Base-by-base conservation (phyloP, 345 rosid genomes). In the Eucalyptus victrix region DNA sequence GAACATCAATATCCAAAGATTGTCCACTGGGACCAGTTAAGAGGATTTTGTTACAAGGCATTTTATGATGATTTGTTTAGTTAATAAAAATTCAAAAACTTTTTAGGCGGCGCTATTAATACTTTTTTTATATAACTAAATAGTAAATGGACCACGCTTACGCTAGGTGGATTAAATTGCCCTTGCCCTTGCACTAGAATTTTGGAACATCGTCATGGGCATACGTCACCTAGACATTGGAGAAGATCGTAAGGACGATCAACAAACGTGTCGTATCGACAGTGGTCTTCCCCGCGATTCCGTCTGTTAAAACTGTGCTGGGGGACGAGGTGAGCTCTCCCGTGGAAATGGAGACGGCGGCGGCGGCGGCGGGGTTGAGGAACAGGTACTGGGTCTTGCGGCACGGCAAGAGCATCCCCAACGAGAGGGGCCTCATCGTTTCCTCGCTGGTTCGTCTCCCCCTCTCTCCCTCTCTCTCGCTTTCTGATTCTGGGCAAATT, bases 371-470 rank as follows among this genome's bases (percentile, higher is more conserved):
- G 76, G 92, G 91, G 28, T 14, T 93, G 62, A 88, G 92, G 80
- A 95, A 96, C 94, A 94, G 91, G 89, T 97, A 96, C 90, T 97
- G 99, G 99, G 90, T 95, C 5, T 92, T 95, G 87, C 93, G 99
- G 88, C 99, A 96, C 47, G 99, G 99, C 30, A 96, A 95, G 92
- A 96, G 98, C 95, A 94, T 96, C 72, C 98, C 99, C 28, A 96
- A 98, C 90, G 98, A 97, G 94, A 96, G 89, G 91, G 99, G 98
- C 54, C 94, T 97, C 88, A 89, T 96, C 87, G 99, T 98, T 62
- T 92, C 98, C 32, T 96, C 98, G 12, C 85, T 95, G 97, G 99
- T 96, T 89, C 30, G 90, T 87, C 72, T 88, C 86, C 83, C 86
- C 30, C 60, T n/a, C 34, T 54, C 58, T 10, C 1, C 18, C 47